These are phyloP conservation scores for Aegilops longissima DNA, from an alignment of 176 grass and related monocot genomes.

Conservation along the genomic window DNA sequence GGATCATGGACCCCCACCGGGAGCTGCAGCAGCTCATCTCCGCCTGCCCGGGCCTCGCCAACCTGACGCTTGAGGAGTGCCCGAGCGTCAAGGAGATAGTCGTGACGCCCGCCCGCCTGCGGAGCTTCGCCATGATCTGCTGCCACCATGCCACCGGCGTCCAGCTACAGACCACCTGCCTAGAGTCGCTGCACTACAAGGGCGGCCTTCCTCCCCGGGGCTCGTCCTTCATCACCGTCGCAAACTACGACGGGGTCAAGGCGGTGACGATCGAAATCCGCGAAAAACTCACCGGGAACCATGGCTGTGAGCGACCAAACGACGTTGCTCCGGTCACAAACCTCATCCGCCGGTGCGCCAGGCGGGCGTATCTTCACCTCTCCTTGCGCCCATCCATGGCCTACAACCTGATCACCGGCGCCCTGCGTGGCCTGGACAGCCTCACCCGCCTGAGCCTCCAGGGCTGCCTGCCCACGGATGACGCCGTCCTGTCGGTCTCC, in stretches of 20 bases:
- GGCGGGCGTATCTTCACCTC: not conserved
- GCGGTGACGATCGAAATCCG: not conserved
- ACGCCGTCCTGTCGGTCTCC: not conserved
- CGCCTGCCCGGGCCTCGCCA: not conserved
- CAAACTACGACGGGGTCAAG: not conserved
- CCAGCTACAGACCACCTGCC: not conserved
- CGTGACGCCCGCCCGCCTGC: not conserved
- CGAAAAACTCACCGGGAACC: not conserved
- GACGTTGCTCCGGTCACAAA: not conserved
- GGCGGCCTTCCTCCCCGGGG: not conserved
- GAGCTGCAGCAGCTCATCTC: not conserved
- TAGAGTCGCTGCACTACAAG: conserved; percentile 1
- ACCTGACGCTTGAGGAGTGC: conserved; percentile 21
- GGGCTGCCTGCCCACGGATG: not conserved
- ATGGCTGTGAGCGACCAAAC: no score
- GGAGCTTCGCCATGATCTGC: not conserved
- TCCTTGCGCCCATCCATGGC: conserved; percentile 1
- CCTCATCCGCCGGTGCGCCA: not conserved
- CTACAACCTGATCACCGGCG: not conserved
- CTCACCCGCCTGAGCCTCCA: conserved; percentile 23
- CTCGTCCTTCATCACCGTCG: not conserved
- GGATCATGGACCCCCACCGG: not conserved
- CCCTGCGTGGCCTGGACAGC: not conserved
- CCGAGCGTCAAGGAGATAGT: not conserved
- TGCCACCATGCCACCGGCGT: not conserved